These are phyloP conservation scores for Musa schizocarpa DNA, from an alignment of 176 grass and related monocot species.

Conservation along the genomic window DNA sequence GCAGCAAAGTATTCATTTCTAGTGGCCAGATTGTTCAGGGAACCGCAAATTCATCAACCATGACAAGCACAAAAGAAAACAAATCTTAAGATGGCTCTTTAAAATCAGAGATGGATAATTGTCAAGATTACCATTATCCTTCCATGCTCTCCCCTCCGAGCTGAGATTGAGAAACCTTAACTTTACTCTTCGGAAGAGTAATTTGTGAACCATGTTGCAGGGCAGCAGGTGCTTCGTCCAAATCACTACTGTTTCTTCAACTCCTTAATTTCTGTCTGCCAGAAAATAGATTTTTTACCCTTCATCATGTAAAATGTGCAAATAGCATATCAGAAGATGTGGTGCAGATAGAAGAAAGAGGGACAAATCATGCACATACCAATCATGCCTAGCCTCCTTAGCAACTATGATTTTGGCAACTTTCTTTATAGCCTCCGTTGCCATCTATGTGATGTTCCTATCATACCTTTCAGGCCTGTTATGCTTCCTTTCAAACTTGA, in stretches of 20 bases:
- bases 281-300: slow-evolving; percentile 27
- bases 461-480: slow-evolving; percentile 87
- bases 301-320: slow-evolving; percentile 35
- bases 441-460: slow-evolving; percentile 42
- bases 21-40: too few relatives aligned
- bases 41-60: background rate
- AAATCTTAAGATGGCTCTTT: background rate
- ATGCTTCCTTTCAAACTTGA: slow-evolving; percentile 92
- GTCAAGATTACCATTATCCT: slow-evolving; percentile 27
- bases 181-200: slow-evolving; percentile 35
- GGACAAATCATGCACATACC: background rate
- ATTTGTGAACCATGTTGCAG: slow-evolving; percentile 16
- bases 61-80: background rate
- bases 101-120: background rate
- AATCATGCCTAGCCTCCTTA: slow-evolving; percentile 44
- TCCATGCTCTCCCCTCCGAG: slow-evolving; percentile 41
- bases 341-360: background rate
- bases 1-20: too few relatives aligned
- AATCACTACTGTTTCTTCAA: slow-evolving; percentile 42
- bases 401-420: slow-evolving; percentile 57
- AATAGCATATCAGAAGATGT: background rate
- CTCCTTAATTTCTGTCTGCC: slow-evolving; percentile 38
- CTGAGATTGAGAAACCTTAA: slow-evolving; percentile 40
- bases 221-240: slow-evolving; percentile 41
- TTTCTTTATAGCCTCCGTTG: slow-evolving; percentile 59